Evolutionary conservation across 1,284 basidiomycete genomes (phyloP).

Genomic region (Sporisorium sorghi): DNA sequence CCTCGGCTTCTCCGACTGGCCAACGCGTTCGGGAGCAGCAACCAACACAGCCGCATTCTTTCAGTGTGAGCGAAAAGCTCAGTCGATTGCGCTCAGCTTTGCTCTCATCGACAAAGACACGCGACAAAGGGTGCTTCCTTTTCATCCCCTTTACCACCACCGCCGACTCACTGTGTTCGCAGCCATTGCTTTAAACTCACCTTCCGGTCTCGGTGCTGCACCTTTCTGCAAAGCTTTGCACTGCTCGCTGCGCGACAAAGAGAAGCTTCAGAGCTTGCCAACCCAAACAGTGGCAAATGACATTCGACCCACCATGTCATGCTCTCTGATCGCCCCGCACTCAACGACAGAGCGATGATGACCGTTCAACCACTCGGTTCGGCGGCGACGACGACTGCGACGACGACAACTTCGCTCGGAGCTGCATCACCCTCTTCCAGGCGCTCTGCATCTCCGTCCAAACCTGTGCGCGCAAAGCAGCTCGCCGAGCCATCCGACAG

Average conservation of each 20-base stretch:
- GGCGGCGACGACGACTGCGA: too few relatives aligned
- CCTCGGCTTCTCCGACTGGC: slow-evolving; percentile 1
- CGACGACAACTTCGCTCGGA: slow-evolving; percentile 16
- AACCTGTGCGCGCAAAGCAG: slow-evolving; percentile 13
- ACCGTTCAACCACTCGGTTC: slow-evolving; percentile 37
- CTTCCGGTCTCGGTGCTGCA: too few relatives aligned
- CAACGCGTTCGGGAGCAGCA: not conserved
- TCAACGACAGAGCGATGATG: slow-evolving; percentile 43
- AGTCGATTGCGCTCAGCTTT: not conserved
- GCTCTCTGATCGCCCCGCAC: slow-evolving; percentile 29
- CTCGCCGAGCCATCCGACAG: slow-evolving; percentile 6
- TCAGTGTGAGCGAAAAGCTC: not conserved
- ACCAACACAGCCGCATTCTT: not conserved
- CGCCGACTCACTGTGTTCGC: not conserved
- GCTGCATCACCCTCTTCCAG: slow-evolving; percentile 12
- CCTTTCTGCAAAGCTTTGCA: not conserved
- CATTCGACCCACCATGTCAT: slow-evolving; percentile 37
- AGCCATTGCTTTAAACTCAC: not conserved
- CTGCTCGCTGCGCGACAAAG: not conserved
- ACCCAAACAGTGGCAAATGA: slow-evolving; percentile 9
- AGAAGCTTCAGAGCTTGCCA: too few relatives aligned
- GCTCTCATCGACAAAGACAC: not conserved
- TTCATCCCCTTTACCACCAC: not conserved
- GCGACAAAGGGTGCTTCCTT: not conserved
- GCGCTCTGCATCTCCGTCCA: slow-evolving; percentile 35